Evolutionary conservation across 495 filamentous ascomycete species (phyloP).

Genomic region (Sabuloglossum arenarium): DNA sequence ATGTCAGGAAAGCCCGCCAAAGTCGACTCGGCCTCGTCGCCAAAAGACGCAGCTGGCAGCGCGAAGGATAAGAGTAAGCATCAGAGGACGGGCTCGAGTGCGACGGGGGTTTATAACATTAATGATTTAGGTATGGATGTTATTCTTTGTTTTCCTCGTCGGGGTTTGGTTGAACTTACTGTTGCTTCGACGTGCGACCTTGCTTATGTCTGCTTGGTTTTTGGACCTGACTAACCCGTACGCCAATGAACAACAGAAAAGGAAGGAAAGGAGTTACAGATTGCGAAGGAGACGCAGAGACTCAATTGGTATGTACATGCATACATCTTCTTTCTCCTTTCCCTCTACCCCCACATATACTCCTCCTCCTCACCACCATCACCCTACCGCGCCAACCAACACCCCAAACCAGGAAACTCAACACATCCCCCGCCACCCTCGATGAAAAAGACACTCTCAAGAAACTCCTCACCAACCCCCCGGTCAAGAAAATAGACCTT

Average conservation of each 20-base stretch:
- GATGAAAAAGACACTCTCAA: slow-evolving; percentile 69
- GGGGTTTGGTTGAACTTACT: background rate
- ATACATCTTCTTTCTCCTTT: slow-evolving; percentile 4
- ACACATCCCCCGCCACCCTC: slow-evolving; percentile 53
- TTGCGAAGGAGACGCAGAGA: slow-evolving; percentile 75
- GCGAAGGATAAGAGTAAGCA: slow-evolving; percentile 29
- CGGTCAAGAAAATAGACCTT: slow-evolving; percentile 83
- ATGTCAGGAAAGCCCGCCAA: too few relatives aligned
- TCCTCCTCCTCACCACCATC: background rate
- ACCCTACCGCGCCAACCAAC: background rate
- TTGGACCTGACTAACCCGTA: slow-evolving; percentile 10
- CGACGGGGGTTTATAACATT: slow-evolving; percentile 56
- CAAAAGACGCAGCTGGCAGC: slow-evolving; percentile 36
- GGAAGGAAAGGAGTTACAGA: slow-evolving; percentile 47
- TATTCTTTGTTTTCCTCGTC: background rate
- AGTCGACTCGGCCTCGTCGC: slow-evolving; percentile 63
- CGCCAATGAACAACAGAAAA: slow-evolving; percentile 32
- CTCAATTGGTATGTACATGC: slow-evolving; percentile 66
- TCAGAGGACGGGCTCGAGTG: slow-evolving; percentile 44
- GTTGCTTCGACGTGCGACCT: background rate
- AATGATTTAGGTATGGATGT: slow-evolving; percentile 61
- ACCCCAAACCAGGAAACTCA: slow-evolving; percentile 49
- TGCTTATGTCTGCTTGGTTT: background rate
- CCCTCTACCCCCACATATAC: background rate
- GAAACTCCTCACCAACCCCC: slow-evolving; percentile 55